phyloP scores from a whole-genome alignment of 345 rosid species.

The Turritis glabra region DNA sequence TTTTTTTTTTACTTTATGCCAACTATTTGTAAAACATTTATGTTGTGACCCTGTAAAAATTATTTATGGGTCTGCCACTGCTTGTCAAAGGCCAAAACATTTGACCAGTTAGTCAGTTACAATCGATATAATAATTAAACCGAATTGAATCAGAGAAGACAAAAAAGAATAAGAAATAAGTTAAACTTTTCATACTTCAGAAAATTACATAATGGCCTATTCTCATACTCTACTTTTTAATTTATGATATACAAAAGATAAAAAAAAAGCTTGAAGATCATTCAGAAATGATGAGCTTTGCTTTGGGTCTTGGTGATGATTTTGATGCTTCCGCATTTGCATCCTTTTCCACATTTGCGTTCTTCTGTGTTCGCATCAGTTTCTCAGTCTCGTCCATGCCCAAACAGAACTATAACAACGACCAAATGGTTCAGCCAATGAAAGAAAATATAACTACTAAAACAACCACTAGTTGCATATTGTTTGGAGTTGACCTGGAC shows the following conservation, averaged over 20 bases:
- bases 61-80: too few species aligned
- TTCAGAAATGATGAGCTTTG: neutral
- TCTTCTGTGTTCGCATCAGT: neutral
- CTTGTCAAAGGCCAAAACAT: too few species aligned
- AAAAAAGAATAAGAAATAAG: neutral
- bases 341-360: neutral
- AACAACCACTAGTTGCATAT: conserved; percentile 38
- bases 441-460: conserved; percentile 24
- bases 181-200: neutral
- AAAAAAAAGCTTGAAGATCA: neutral
- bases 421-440: neutral
- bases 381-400: neutral
- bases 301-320: neutral
- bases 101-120: neutral
- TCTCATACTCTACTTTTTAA: neutral
- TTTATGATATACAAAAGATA: neutral
- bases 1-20: too few species aligned
- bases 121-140: neutral
- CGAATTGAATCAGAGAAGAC: neutral
- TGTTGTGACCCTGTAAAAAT: too few species aligned
- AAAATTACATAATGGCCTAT: neutral
- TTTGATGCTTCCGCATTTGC: neutral
- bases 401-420: too few species aligned
- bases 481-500: conserved; percentile 54
- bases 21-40: too few species aligned